phyloP scores from a whole-genome alignment of 352 stramenopile genomes.

The Phytophthora chlamydospora region DNA sequence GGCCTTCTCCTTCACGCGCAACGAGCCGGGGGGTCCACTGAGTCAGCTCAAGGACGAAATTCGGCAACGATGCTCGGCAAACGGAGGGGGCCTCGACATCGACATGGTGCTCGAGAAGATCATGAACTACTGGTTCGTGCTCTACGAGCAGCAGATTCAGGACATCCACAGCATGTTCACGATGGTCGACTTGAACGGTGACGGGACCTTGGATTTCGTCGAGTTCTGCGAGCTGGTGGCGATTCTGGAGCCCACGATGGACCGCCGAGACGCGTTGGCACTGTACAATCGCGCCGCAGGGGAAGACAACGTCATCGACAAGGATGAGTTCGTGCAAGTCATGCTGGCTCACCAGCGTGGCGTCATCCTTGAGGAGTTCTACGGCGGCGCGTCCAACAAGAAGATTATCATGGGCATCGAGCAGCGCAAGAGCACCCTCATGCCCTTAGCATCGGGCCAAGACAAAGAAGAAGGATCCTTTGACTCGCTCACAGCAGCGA shows the following conservation, averaged over 20 bases:
- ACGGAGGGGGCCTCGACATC: slow-evolving; percentile 51
- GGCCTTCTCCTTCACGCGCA: slow-evolving; percentile 70
- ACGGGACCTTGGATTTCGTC: slow-evolving; percentile 73
- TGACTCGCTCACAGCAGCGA: slow-evolving; percentile 58
- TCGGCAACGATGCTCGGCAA: slow-evolving; percentile 35
- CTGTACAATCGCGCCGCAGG: slow-evolving; percentile 72
- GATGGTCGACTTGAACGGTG: slow-evolving; percentile 70
- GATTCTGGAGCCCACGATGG: slow-evolving; percentile 68
- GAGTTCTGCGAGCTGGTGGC: slow-evolving; percentile 76
- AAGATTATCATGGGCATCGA: slow-evolving; percentile 58
- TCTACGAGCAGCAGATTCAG: slow-evolving; percentile 80
- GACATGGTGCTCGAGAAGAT: slow-evolving; percentile 77
- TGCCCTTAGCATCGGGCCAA: slow-evolving; percentile 26
- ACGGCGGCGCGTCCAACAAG: slow-evolving; percentile 55
- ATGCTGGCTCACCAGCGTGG: slow-evolving; percentile 78
- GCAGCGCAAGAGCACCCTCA: slow-evolving; percentile 52
- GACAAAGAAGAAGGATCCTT: slow-evolving; percentile 66
- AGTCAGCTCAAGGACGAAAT: slow-evolving; percentile 69
- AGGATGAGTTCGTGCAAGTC: slow-evolving; percentile 77
- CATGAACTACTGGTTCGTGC: slow-evolving; percentile 79
- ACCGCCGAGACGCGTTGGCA: slow-evolving; percentile 58
- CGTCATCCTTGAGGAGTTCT: slow-evolving; percentile 70
- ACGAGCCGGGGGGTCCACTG: slow-evolving; percentile 45
- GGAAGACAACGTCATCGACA: slow-evolving; percentile 82
- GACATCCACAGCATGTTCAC: slow-evolving; percentile 81